Evolutionary conservation across 2,329 filamentous ascomycete species (phyloP).

Genomic region (Ceratocystis lukuohia): DNA sequence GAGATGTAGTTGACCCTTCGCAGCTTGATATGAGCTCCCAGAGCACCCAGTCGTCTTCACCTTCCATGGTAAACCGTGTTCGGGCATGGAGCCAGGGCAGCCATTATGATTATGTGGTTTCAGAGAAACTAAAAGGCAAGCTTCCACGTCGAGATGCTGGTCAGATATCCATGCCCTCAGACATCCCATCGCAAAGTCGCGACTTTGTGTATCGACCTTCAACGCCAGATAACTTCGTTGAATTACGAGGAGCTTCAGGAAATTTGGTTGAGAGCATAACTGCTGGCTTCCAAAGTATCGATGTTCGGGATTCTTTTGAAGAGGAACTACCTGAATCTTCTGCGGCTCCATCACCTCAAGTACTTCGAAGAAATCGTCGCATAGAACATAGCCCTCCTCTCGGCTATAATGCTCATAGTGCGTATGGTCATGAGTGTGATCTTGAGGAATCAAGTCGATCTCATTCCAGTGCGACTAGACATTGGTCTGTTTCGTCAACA

Average conservation of each 20-base stretch:
- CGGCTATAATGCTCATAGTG: slow-evolving; percentile 22
- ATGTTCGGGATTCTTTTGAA: slow-evolving; percentile 10
- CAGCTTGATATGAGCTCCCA: slow-evolving; percentile 8
- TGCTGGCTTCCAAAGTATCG: slow-evolving; percentile 13
- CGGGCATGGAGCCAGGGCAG: slow-evolving; percentile 17
- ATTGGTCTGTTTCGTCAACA: slow-evolving; percentile 33
- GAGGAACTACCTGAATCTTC: slow-evolving; percentile 4
- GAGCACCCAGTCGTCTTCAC: slow-evolving; percentile 10
- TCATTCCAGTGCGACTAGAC: slow-evolving; percentile 28
- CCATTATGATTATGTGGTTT: not conserved
- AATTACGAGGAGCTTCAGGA: not conserved
- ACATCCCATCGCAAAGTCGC: not conserved
- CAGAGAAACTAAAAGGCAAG: slow-evolving; percentile 14
- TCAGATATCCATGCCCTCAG: not conserved
- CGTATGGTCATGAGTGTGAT: slow-evolving; percentile 24
- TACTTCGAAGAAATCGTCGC: slow-evolving; percentile 16
- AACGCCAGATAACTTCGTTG: slow-evolving; percentile 10
- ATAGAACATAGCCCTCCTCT: slow-evolving; percentile 17
- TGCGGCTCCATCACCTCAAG: slow-evolving; percentile 20
- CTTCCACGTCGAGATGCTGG: not conserved
- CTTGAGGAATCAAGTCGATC: slow-evolving; percentile 26
- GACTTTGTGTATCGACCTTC: not conserved
- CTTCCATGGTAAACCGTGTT: slow-evolving; percentile 6
- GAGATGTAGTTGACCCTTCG: slow-evolving; percentile 14
- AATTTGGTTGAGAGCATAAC: slow-evolving; percentile 17